Percentiles rank a stretch among this genome's conserved stretches.
These are phyloP conservation scores for Cubamyces sp. DNA, from an alignment of 768 basidiomycete genomes.

Conservation along the genomic window DNA sequence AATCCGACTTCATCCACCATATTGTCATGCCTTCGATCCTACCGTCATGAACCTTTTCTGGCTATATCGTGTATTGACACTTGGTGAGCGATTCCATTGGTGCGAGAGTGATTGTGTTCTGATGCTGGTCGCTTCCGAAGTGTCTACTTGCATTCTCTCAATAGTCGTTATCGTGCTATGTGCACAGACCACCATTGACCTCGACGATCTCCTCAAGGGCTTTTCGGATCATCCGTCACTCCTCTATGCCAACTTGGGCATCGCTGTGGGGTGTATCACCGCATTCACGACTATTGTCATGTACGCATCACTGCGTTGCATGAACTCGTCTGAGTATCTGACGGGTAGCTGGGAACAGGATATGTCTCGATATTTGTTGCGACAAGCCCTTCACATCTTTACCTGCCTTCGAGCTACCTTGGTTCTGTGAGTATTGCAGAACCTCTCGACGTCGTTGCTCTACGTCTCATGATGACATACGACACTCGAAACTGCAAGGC, in stretches of 20 bases:
- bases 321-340: not conserved
- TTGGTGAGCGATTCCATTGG: not conserved
- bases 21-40: too few relatives aligned
- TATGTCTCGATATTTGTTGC: not conserved
- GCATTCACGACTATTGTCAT: not conserved
- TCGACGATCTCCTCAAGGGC: not conserved
- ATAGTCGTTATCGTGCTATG: not conserved
- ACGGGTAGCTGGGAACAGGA: not conserved
- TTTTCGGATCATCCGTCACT: not conserved
- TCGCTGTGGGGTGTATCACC: slow-evolving; percentile 1
- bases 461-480: not conserved
- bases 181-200: not conserved
- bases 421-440: slow-evolving; percentile 1
- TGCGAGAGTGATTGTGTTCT: not conserved
- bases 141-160: not conserved
- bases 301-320: not conserved
- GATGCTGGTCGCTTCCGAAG: not conserved
- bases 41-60: not conserved
- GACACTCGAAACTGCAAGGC: not conserved
- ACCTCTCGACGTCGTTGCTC: not conserved
- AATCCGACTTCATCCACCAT: too few relatives aligned
- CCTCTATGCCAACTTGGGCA: not conserved
- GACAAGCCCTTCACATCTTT: not conserved
- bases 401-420: not conserved
- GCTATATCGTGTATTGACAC: not conserved